Conservation (phyloP, 768 basidiomycete genomes). For the Boletus eberwhitei region DNA sequence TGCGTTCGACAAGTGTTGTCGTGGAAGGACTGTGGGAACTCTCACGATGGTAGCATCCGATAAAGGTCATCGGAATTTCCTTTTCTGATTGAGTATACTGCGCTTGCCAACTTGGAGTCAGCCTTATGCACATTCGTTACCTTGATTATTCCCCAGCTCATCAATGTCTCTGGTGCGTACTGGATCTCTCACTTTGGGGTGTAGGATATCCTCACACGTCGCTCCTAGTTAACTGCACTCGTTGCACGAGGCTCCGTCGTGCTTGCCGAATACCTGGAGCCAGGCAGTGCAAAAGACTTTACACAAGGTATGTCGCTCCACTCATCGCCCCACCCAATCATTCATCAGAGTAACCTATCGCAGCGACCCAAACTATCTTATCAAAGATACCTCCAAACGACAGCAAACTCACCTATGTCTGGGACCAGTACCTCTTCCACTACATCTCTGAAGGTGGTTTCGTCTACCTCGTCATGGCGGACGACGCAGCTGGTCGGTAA, state of each 20-base stretch:
- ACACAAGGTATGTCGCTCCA: constrained; percentile 63
- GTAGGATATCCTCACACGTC: not conserved
- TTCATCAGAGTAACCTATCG: constrained; percentile 1
- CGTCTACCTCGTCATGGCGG: constrained; percentile 90
- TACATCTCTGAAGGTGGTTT: constrained; percentile 88
- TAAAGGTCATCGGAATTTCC: constrained; percentile 13
- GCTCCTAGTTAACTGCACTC: constrained; percentile 70
- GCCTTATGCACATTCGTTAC: not conserved
- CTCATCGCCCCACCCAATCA: not conserved
- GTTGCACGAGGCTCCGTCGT: constrained; percentile 76
- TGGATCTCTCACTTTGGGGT: not conserved
- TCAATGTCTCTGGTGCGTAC: constrained; percentile 28
- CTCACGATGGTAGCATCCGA: not conserved
- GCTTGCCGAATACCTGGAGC: constrained; percentile 79
- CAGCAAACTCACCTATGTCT: constrained; percentile 81
- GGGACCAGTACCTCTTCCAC: constrained; percentile 93
- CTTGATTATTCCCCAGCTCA: not conserved
- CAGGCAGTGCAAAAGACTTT: constrained; percentile 70
- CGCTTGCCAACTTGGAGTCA: not conserved
- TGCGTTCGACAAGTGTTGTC: constrained; percentile 7
- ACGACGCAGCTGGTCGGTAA: constrained; percentile 86
- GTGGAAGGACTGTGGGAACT: constrained; percentile 27
- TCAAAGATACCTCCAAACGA: constrained; percentile 92
- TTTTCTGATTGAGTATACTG: not conserved
- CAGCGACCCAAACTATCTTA: constrained; percentile 85